A percentile compares a stretch with the other conserved stretches of the same genome.
Conservation (phyloP, 495 filamentous ascomycete genomes). For the Choiromyces venosus region DNA sequence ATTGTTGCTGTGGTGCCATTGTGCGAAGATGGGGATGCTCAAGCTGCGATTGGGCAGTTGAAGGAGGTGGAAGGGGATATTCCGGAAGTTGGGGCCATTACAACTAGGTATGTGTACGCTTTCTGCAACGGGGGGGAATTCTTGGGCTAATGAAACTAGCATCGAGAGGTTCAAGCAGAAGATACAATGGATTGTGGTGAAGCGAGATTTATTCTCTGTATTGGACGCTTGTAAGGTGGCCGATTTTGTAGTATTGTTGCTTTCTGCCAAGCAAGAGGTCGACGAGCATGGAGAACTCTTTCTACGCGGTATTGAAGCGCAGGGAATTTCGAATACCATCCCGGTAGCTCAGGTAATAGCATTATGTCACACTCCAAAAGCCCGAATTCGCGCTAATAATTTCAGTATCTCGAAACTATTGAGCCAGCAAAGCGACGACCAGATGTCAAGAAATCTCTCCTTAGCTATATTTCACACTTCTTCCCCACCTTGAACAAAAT, state of each 20-base stretch:
- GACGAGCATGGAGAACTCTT: conserved; percentile 75
- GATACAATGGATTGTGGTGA: conserved; percentile 70
- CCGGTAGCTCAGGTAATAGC: conserved; percentile 60
- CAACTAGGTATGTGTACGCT: conserved; percentile 46
- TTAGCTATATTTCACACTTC: conserved; percentile 87
- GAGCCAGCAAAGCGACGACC: conserved; percentile 70
- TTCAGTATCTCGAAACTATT: conserved; percentile 59
- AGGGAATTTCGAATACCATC: conserved; percentile 83
- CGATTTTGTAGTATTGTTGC: conserved; percentile 78
- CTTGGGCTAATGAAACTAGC: conserved; percentile 34
- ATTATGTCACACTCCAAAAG: neutral
- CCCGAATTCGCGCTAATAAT: neutral
- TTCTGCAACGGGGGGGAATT: neutral
- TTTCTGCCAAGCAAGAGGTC: conserved; percentile 76
- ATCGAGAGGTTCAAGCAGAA: conserved; percentile 92
- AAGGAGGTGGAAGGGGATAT: conserved; percentile 73
- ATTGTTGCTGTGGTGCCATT: conserved; percentile 89
- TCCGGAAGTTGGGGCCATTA: conserved; percentile 53
- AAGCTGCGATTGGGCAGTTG: conserved; percentile 61
- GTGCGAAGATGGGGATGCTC: conserved; percentile 61
- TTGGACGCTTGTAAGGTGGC: conserved; percentile 83
- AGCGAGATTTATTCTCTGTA: conserved; percentile 63
- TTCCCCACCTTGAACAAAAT: conserved; percentile 85
- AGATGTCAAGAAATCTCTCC: conserved; percentile 71
- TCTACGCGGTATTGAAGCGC: conserved; percentile 77